These are phyloP conservation scores for Xylariaceae sp. DNA, from an alignment of 2,329 filamentous ascomycete species.

Conservation along the genomic window DNA sequence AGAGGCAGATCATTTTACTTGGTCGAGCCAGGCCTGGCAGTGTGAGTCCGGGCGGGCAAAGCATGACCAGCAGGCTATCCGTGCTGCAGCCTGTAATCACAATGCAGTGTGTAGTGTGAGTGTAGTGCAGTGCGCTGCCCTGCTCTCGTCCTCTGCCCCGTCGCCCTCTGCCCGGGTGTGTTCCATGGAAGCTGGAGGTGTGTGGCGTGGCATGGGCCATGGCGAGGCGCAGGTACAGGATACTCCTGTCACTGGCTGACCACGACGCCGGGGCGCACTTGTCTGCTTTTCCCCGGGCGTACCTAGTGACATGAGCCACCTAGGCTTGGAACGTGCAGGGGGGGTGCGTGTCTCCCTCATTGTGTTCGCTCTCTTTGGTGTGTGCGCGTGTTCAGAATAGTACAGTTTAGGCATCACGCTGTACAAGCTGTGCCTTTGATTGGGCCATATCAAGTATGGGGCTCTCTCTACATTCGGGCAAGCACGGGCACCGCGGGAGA, in stretches of 20 bases:
- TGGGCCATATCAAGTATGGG: constrained; percentile 2
- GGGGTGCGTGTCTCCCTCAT: constrained; percentile 4
- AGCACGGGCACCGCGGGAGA: neutral
- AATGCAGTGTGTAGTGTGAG: neutral
- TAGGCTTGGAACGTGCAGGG: neutral
- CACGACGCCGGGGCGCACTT: neutral
- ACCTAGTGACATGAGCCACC: neutral
- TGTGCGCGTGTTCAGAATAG: neutral
- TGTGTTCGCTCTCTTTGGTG: neutral
- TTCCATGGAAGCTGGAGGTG: no score
- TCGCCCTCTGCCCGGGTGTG: no score
- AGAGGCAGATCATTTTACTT: constrained; percentile 23
- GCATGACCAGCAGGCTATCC: neutral
- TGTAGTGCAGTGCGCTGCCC: neutral
- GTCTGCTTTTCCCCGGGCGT: neutral
- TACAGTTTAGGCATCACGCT: constrained; percentile 13
- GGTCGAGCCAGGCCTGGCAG: neutral
- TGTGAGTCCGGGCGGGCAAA: no score
- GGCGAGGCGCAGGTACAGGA: no score
- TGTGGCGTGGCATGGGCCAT: no score
- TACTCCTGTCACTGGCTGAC: neutral
- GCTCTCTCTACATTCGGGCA: neutral
- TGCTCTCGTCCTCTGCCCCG: no score
- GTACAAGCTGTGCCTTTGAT: constrained; percentile 6
- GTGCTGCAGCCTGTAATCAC: no score